These are phyloP conservation scores for Cercospora citrullina DNA, from an alignment of 2,329 filamentous ascomycete genomes.

Conservation along the genomic window DNA sequence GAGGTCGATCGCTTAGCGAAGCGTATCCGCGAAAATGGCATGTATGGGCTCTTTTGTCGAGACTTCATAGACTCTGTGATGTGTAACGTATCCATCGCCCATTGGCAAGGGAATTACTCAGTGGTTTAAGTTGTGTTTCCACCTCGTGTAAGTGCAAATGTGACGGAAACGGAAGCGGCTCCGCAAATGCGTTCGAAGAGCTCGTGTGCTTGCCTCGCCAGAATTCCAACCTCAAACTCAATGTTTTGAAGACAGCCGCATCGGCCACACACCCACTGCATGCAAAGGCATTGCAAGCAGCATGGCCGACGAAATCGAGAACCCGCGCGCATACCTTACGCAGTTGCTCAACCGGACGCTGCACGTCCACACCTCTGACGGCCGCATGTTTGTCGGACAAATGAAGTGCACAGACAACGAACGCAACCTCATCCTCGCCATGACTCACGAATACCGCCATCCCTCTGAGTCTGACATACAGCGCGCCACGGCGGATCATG, in stretches of 20 bases:
- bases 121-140: background rate
- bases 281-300: background rate
- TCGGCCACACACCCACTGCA: background rate
- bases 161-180: background rate
- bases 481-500: conserved; percentile 38
- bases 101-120: background rate
- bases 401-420: conserved; percentile 96
- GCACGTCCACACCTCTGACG: conserved; percentile 76
- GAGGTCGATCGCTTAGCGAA: background rate
- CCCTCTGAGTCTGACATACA: conserved; percentile 54
- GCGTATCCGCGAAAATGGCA: background rate
- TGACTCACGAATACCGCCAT: conserved; percentile 85
- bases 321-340: conserved; percentile 35
- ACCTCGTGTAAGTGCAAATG: background rate
- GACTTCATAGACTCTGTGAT: background rate
- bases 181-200: background rate
- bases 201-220: background rate
- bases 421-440: conserved; percentile 75
- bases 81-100: background rate
- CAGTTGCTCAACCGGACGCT: conserved; percentile 62
- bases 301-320: conserved; percentile 18
- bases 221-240: background rate
- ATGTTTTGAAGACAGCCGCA: background rate
- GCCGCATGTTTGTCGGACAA: conserved; percentile 81
- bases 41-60: background rate